Evolutionary conservation across 495 filamentous ascomycete species (phyloP).

Genomic region (Talaromyces trachyspermus): DNA sequence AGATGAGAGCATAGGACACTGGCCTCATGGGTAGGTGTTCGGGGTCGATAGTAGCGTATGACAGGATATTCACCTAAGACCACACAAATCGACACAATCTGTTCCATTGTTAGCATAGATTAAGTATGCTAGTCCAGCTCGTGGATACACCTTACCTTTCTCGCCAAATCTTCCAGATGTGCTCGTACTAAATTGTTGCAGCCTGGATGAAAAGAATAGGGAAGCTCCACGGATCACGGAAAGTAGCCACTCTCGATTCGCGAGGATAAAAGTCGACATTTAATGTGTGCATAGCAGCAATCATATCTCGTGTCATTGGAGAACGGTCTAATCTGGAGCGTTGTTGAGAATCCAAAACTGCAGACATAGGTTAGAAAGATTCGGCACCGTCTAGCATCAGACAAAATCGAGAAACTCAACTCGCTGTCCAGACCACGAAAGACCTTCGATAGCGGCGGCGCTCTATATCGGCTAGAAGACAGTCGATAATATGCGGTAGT

Average conservation of each 20-base stretch:
- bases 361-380: conserved; percentile 4
- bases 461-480: conserved; percentile 86
- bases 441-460: conserved; percentile 65
- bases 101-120: conserved; percentile 19
- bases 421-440: conserved; percentile 79
- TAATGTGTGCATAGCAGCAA: conserved; percentile 64
- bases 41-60: conserved; percentile 80
- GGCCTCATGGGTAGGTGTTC: conserved; percentile 72
- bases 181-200: conserved; percentile 75
- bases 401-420: conserved; percentile 34
- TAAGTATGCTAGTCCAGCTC: neutral
- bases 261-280: conserved; percentile 82
- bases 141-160: conserved; percentile 57
- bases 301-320: conserved; percentile 57
- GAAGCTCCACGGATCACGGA: conserved; percentile 91
- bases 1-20: conserved; percentile 77
- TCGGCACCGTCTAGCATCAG: neutral
- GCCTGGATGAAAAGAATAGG: conserved; percentile 83
- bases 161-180: conserved; percentile 75
- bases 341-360: conserved; percentile 48
- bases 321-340: conserved; percentile 51
- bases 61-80: conserved; percentile 81
- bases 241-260: conserved; percentile 86
- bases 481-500: conserved; percentile 79
- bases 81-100: conserved; percentile 81